A percentile compares a stretch with the other conserved stretches of the same genome.
phyloP scores from a whole-genome alignment of 345 rosid species.

The Eucalyptus cloeziana region DNA sequence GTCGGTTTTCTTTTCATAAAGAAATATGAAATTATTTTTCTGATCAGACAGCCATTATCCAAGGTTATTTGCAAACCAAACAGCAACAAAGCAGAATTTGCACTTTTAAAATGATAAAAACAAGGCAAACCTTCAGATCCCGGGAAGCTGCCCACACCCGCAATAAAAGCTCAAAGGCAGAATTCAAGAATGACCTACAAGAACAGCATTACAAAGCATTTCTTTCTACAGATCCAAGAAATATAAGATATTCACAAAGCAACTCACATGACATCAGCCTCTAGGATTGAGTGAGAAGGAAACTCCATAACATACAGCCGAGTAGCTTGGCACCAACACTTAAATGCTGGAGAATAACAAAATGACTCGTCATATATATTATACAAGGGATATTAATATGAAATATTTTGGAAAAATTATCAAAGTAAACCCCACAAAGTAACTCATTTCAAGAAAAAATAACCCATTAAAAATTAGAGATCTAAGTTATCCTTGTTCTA shows the following conservation, averaged over 20 bases:
- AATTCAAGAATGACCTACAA: constrained; percentile 82
- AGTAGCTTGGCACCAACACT: constrained; percentile 97
- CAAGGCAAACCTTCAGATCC: constrained; percentile 61
- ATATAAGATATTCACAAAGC: background rate
- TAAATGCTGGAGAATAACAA: constrained; percentile 57
- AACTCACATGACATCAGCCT: constrained; percentile 87
- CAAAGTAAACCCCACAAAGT: background rate
- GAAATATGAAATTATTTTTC: background rate
- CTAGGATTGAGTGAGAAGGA: constrained; percentile 51
- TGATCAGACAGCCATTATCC: background rate
- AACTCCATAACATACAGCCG: constrained; percentile 55
- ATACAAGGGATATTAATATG: background rate
- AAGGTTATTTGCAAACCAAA: background rate
- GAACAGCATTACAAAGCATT: background rate
- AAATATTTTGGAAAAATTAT: background rate
- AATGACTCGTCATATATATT: background rate
- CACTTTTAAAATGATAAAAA: background rate
- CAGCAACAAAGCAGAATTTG: background rate
- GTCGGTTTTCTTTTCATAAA: background rate
- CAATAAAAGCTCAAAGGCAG: constrained; percentile 89
- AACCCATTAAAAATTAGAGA: background rate
- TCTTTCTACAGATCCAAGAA: background rate
- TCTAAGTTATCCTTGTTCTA: background rate
- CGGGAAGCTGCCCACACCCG: constrained; percentile 91
- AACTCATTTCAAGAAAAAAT: background rate